These are phyloP conservation scores for Apiospora sp. DNA, from an alignment of 2,329 filamentous ascomycete species.

Conservation along the genomic window DNA sequence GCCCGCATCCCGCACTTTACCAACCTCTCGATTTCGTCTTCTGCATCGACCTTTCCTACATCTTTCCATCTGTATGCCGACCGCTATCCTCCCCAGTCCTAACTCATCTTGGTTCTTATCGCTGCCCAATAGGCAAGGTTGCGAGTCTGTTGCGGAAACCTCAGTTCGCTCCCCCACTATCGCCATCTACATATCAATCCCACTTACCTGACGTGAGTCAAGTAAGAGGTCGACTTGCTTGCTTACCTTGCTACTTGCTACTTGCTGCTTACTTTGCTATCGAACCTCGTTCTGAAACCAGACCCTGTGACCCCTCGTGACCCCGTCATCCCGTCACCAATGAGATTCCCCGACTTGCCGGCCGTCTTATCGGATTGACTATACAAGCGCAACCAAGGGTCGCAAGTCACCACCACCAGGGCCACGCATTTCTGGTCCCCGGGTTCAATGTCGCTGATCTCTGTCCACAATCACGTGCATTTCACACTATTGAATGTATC, in stretches of 20 bases:
- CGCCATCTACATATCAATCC: background rate
- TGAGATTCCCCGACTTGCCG: constrained; percentile 15
- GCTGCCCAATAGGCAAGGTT: constrained; percentile 13
- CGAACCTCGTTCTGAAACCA: background rate
- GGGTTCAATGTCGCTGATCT: constrained; percentile 56
- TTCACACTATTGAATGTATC: constrained; percentile 65
- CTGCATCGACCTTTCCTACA: background rate
- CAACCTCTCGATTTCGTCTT: constrained; percentile 16
- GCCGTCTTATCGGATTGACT: constrained; percentile 26
- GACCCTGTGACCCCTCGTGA: background rate
- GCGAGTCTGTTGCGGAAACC: constrained; percentile 2
- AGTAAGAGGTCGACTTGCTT: background rate
- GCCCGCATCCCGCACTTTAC: background rate
- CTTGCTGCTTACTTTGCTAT: background rate
- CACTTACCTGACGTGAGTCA: background rate
- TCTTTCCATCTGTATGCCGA: background rate
- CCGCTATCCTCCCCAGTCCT: background rate
- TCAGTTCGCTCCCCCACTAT: background rate
- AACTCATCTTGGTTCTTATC: background rate
- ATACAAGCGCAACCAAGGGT: constrained; percentile 23
- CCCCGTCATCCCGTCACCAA: constrained; percentile 5
- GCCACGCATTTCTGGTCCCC: constrained; percentile 10
- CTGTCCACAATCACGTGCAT: constrained; percentile 63
- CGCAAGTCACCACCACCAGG: constrained; percentile 22
- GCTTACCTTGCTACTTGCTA: background rate